phyloP scores from a whole-genome alignment of 495 filamentous ascomycete species.

The Penicillium dipodomyicola region DNA sequence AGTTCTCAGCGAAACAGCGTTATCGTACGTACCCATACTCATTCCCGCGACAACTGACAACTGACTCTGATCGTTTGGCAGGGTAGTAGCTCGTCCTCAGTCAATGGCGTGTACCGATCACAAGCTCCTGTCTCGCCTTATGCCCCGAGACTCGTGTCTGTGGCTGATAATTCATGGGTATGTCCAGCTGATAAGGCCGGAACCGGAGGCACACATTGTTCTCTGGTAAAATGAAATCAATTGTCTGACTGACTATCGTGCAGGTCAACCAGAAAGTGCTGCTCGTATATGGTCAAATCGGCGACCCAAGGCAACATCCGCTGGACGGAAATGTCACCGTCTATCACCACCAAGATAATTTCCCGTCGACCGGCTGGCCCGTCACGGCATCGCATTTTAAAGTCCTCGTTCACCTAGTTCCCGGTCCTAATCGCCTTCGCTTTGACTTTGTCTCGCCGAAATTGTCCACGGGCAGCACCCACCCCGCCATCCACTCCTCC shows the following conservation, averaged over 20 bases:
- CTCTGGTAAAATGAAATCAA: not conserved
- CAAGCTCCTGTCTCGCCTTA: conserved; percentile 66
- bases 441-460: conserved; percentile 86
- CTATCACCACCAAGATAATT: conserved; percentile 76
- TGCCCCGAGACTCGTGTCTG: conserved; percentile 71
- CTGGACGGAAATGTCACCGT: conserved; percentile 79
- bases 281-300: conserved; percentile 74
- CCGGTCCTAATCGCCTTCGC: conserved; percentile 79
- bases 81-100: conserved; percentile 48
- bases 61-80: conserved; percentile 16
- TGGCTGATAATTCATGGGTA: conserved; percentile 83
- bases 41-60: not conserved
- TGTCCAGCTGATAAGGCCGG: conserved; percentile 8
- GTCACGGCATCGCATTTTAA: conserved; percentile 88
- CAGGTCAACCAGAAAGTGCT: conserved; percentile 90
- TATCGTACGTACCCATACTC: conserved; percentile 37
- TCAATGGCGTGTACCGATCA: conserved; percentile 50
- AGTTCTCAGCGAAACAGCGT: conserved; percentile 51
- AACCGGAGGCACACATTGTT: not conserved
- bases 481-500: conserved; percentile 69
- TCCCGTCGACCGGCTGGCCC: conserved; percentile 78
- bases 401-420: conserved; percentile 78
- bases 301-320: conserved; percentile 64
- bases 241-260: conserved; percentile 22
- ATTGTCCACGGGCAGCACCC: conserved; percentile 63